A percentile compares a stretch with the other conserved stretches of the same genome.
These are phyloP conservation scores for Xylaria telfairii DNA, from an alignment of 495 filamentous ascomycete species.

Conservation along the genomic window DNA sequence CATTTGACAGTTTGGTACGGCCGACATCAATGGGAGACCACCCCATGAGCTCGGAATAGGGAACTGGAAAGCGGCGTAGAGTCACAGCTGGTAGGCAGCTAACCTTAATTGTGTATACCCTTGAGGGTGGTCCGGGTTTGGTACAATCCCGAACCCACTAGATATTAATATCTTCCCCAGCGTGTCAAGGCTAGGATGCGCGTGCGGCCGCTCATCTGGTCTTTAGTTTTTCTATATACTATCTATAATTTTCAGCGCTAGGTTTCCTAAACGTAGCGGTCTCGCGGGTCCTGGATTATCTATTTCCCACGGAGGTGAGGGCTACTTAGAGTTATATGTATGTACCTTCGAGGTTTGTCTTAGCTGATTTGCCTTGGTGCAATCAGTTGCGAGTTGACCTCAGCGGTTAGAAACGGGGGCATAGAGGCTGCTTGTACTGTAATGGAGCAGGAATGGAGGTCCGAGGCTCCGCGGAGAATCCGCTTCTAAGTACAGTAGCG, in stretches of 20 bases:
- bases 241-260: neutral
- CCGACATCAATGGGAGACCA: neutral
- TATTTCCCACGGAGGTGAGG: neutral
- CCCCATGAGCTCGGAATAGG: neutral
- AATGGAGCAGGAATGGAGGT: too few relatives aligned
- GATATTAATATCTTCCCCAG: too few relatives aligned
- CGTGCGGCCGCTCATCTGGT: neutral
- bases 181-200: neutral
- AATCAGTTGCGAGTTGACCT: neutral
- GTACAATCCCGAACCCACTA: too few relatives aligned
- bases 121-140: neutral
- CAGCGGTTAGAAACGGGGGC: too few relatives aligned
- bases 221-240: too few relatives aligned
- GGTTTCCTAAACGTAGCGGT: neutral
- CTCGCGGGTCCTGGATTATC: neutral
- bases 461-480: neutral
- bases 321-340: too few relatives aligned
- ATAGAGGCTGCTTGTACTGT: too few relatives aligned
- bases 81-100: neutral
- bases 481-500: neutral
- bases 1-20: neutral
- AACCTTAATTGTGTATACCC: neutral
- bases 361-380: neutral
- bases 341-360: too few relatives aligned
- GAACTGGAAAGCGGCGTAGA: neutral